Percentiles rank a stretch among this genome's conserved stretches.
These are phyloP conservation scores for Terana coerulea DNA, from an alignment of 768 basidiomycete species.

Conservation along the genomic window DNA sequence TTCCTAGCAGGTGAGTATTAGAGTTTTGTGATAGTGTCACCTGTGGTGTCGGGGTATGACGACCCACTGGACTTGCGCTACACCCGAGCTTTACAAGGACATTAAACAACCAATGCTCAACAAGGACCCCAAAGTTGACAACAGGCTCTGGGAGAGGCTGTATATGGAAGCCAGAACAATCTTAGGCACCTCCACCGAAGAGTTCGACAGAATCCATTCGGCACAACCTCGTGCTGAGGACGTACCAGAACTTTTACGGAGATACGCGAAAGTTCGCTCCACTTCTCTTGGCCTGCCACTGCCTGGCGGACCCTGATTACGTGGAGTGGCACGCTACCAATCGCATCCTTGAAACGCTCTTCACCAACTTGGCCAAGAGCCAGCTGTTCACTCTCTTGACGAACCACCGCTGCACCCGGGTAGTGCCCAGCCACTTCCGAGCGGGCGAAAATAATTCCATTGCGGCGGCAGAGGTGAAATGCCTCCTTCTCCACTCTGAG, in stretches of 20 bases:
- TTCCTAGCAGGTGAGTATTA: too few species aligned
- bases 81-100: constrained; percentile 12
- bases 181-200: constrained; percentile 15
- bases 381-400: constrained; percentile 15
- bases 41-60: constrained; percentile 25
- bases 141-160: constrained; percentile 15
- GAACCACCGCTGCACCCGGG: constrained; percentile 16
- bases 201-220: constrained; percentile 24
- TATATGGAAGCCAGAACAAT: constrained; percentile 17
- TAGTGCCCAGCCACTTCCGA: background rate
- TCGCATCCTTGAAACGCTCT: constrained; percentile 13
- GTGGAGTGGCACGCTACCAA: constrained; percentile 22
- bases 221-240: constrained; percentile 20
- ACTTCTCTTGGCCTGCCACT: constrained; percentile 22
- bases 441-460: background rate
- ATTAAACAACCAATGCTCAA: constrained; percentile 15
- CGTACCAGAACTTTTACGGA: constrained; percentile 9
- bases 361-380: constrained; percentile 1
- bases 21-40: too few species aligned
- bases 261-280: constrained; percentile 10
- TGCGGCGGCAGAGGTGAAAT: background rate
- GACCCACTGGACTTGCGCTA: constrained; percentile 24
- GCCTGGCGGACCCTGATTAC: constrained; percentile 15
- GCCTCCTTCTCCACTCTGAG: constrained; percentile 3
- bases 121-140: background rate